A percentile compares a stretch with the other conserved stretches of the same genome.
phyloP scores from a whole-genome alignment of 164 flowering plant species.

The Macadamia tetraphylla region DNA sequence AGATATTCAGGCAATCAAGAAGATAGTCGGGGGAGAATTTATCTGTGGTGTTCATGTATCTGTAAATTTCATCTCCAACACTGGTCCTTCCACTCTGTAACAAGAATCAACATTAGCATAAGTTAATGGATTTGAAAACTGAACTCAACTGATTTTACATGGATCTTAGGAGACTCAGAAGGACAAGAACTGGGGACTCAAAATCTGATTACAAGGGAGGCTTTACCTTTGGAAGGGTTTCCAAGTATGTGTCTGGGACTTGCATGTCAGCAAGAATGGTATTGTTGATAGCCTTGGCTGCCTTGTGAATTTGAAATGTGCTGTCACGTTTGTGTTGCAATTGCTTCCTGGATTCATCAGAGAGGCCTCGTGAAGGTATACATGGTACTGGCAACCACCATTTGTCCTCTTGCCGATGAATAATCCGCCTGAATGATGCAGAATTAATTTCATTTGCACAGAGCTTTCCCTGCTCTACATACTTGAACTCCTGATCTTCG shows the following conservation, averaged over 20 bases:
- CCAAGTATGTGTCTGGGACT: slow-evolving; percentile 76
- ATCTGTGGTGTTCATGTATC: slow-evolving; percentile 45
- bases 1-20: slow-evolving; percentile 56
- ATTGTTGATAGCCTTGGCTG: slow-evolving; percentile 85
- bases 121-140: background rate
- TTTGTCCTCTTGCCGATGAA: slow-evolving; percentile 74
- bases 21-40: slow-evolving; percentile 70
- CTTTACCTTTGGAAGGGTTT: slow-evolving; percentile 82
- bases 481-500: slow-evolving; percentile 63
- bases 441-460: slow-evolving; percentile 37
- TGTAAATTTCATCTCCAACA: slow-evolving; percentile 75
- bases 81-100: slow-evolving; percentile 78
- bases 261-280: slow-evolving; percentile 78
- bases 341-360: slow-evolving; percentile 68
- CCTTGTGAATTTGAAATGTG: slow-evolving; percentile 88
- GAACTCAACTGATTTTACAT: too few species aligned
- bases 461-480: slow-evolving; percentile 59
- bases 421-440: slow-evolving; percentile 59
- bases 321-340: slow-evolving; percentile 68
- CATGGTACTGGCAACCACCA: slow-evolving; percentile 98
- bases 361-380: slow-evolving; percentile 65
- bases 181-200: background rate
- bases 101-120: background rate
- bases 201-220: background rate
- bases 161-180: background rate